Evolutionary conservation across 2,329 filamentous ascomycete genomes (phyloP).

Genomic region (Colletotrichum gloeosporioides): DNA sequence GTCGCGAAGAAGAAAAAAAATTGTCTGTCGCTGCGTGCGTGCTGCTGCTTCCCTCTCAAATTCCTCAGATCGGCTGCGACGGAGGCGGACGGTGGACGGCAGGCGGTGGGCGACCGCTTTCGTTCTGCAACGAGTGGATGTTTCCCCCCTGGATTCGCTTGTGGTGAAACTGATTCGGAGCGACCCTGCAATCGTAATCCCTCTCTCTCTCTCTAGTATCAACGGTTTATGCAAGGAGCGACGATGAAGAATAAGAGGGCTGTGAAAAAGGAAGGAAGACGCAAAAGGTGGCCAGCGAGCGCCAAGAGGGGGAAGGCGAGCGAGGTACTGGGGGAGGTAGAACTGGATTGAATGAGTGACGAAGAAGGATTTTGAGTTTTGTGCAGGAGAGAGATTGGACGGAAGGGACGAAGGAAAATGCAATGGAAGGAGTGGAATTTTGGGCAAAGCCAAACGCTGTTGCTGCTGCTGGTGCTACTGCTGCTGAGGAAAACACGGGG

Average conservation of each 20-base stretch:
- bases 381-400: not conserved
- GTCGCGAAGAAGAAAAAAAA: not conserved
- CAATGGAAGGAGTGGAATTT: slow-evolving; percentile 9
- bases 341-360: not conserved
- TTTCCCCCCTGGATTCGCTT: slow-evolving; percentile 17
- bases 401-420: not conserved
- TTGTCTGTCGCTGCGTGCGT: not conserved
- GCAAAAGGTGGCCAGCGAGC: not conserved
- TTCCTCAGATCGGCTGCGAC: not conserved
- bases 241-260: not conserved
- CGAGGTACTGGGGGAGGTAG: not conserved
- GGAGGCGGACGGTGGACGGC: not conserved
- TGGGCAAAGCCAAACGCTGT: not conserved
- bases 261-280: not conserved
- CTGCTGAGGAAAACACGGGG: slow-evolving; percentile 13
- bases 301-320: not conserved
- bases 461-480: not conserved
- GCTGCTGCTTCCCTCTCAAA: not conserved
- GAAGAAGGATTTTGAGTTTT: not conserved
- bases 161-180: slow-evolving; percentile 9
- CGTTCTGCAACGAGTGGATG: slow-evolving; percentile 8
- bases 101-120: not conserved
- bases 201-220: not conserved
- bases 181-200: slow-evolving; percentile 6
- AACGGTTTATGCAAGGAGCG: slow-evolving; percentile 17